Evolutionary conservation across 2,329 filamentous ascomycete species (phyloP), one percentile per base, ranked within the genome.

Genomic region (Teratosphaeria zuluensis): DNA sequence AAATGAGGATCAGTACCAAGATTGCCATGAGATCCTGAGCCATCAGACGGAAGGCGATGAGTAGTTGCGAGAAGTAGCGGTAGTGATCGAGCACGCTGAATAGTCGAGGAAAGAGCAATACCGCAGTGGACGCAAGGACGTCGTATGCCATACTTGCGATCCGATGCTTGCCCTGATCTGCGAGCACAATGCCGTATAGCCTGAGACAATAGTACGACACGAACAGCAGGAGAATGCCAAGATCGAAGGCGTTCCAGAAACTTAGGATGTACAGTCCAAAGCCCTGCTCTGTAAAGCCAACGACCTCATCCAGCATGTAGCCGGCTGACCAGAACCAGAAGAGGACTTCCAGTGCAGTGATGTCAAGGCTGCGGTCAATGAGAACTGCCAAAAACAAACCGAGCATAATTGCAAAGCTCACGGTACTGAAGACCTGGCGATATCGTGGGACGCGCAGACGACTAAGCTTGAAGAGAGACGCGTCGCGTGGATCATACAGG

Each of bases 321-420:
- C 92, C 92, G 30, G 90, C 90, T 70, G 90, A 95, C 92, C 92
- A 97, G 73, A 96, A 90, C 92, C 92, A 97, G 74, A 97, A 96
- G 12, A 96, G 73, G 16, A 96, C 78, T 72, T 97, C 92, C 9
- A 96, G 77, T 0, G 83, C 83, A 1, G 90, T 95, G 67, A 97
- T 96, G 56, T 86, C 81, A 57, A 86, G 81, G 2, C 90, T 92
- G 60, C 89, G 83, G 69, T 89, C 78, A 11, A 83, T 77, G 3
- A 96, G 80, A 9, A 97, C 91, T 9, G 90, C 87, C 19, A 96
- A 77, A 71, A 95, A 96, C 11, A 96, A 80, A 14, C 84, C 87
- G 46, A 96, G 86, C 70, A 97, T 80, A 53, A 95, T 84, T 24
- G 89, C 89, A 58, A 95, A 86, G 2, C 92, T 96, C 58, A 91